Evolutionary conservation across 2,329 filamentous ascomycete species (phyloP).

Genomic region (Aspergillus fischeri): DNA sequence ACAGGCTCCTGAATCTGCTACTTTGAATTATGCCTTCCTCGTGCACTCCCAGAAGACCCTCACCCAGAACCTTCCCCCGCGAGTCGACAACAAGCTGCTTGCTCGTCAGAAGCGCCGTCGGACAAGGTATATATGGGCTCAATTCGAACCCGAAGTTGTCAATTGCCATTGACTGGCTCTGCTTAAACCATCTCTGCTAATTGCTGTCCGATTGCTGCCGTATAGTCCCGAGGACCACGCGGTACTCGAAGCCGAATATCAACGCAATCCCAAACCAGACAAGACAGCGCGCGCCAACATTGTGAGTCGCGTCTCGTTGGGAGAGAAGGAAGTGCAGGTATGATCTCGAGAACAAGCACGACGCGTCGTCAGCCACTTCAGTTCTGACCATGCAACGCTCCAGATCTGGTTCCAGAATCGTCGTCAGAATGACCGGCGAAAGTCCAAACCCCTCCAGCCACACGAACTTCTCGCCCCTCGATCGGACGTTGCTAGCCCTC

Average conservation of each 20-base stretch:
- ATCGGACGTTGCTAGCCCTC: constrained; percentile 24
- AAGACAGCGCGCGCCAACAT: constrained; percentile 82
- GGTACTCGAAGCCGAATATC: constrained; percentile 81
- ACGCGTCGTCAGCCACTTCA: constrained; percentile 21
- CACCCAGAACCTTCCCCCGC: constrained; percentile 52
- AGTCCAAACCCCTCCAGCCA: constrained; percentile 75
- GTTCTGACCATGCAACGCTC: constrained; percentile 5
- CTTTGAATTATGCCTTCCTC: constrained; percentile 52
- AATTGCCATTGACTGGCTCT: background rate
- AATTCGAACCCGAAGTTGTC: constrained; percentile 1
- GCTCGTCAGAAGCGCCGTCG: constrained; percentile 59
- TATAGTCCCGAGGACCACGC: constrained; percentile 80
- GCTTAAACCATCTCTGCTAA: constrained; percentile 7
- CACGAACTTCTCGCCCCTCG: constrained; percentile 61
- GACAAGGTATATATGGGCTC: constrained; percentile 50
- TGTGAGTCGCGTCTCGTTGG: constrained; percentile 78
- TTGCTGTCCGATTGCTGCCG: background rate
- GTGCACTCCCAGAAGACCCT: constrained; percentile 57
- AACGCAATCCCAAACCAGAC: constrained; percentile 82
- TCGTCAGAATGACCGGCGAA: constrained; percentile 85
- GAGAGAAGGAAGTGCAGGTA: constrained; percentile 96
- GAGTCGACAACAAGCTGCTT: constrained; percentile 57
- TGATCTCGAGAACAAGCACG: constrained; percentile 30
- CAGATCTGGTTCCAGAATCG: constrained; percentile 99
- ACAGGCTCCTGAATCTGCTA: constrained; percentile 28